phyloP scores from a whole-genome alignment of 2,329 filamentous ascomycete genomes.

The Pyrenochaeta sp. region DNA sequence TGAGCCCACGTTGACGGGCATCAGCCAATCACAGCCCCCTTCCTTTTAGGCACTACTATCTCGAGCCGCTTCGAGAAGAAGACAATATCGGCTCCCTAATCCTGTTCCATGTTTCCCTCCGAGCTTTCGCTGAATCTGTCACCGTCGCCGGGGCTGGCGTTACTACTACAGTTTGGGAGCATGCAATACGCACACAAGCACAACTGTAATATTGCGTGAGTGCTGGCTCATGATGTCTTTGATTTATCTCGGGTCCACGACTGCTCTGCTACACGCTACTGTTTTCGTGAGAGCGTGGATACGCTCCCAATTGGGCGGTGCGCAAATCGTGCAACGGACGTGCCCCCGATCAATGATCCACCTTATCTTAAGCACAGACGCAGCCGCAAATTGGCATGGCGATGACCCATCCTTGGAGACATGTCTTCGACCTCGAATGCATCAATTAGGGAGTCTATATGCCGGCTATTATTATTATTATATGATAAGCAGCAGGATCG shows the following conservation, averaged over 20 bases:
- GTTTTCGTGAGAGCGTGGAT: neutral
- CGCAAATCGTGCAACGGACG: neutral
- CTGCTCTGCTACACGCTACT: neutral
- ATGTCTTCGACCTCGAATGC: neutral
- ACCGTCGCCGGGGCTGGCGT: neutral
- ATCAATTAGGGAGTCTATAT: neutral
- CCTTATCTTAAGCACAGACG: neutral
- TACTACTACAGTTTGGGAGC: neutral
- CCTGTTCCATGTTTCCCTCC: neutral
- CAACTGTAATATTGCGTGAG: neutral
- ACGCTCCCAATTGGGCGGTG: neutral
- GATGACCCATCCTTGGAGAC: neutral
- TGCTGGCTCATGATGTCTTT: neutral
- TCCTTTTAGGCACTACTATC: neutral
- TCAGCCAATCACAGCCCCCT: slow-evolving; percentile 12
- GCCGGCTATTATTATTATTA: neutral
- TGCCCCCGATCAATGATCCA: neutral
- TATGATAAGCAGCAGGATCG: neutral
- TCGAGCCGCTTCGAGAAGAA: neutral
- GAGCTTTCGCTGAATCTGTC: neutral
- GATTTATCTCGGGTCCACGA: neutral
- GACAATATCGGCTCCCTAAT: slow-evolving; percentile 3
- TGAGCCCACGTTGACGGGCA: slow-evolving; percentile 15
- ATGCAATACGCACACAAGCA: neutral
- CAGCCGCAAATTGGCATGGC: neutral